Conservation (phyloP, 1,284 basidiomycete genomes). For the Rhodotorula glutinis region DNA sequence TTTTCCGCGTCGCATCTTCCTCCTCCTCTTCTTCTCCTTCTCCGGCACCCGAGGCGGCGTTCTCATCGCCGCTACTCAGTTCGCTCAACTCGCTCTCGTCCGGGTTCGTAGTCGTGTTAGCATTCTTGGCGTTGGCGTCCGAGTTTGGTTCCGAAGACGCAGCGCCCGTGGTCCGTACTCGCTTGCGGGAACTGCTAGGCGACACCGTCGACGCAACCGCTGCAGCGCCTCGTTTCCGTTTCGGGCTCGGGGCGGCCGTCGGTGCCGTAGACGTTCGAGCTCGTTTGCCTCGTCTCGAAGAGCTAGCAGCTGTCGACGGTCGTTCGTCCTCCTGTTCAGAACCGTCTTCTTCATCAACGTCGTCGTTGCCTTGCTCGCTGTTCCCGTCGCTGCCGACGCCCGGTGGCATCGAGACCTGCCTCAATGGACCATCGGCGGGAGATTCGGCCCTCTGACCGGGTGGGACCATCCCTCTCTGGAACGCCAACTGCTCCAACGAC, state of each 20-base stretch:
- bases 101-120: not conserved
- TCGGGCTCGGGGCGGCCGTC: not conserved
- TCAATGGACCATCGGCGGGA: conserved; percentile 5
- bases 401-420: conserved; percentile 2
- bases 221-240: not conserved
- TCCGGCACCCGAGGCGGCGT: not conserved
- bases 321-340: not conserved
- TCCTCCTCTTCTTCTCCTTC: not conserved
- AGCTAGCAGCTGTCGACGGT: not conserved
- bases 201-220: not conserved
- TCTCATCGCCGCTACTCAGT: not conserved
- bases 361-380: not conserved
- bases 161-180: not conserved
- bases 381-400: not conserved
- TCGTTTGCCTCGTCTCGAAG: not conserved
- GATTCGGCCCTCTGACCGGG: conserved; percentile 4
- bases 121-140: not conserved
- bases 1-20: not conserved
- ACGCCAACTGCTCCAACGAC: not conserved
- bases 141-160: not conserved
- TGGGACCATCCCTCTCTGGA: conserved; percentile 9
- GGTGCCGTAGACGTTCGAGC: not conserved
- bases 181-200: conserved; percentile 1
- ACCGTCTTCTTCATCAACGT: not conserved
- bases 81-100: conserved; percentile 17